Conservation (phyloP, 306 rosid genomes). For the Prinsepia uniflora region DNA sequence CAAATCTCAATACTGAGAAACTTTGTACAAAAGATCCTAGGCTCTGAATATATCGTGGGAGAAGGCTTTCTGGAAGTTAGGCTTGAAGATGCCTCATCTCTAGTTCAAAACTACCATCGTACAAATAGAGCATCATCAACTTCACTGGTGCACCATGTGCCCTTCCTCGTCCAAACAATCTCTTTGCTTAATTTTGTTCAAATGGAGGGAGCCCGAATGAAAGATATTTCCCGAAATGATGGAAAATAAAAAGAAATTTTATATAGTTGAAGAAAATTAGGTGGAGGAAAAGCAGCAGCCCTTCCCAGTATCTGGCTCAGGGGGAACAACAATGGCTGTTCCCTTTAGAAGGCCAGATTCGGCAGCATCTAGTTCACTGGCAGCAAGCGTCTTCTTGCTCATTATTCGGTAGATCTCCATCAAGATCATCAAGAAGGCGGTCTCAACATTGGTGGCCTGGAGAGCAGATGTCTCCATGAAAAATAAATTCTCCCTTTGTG, state of each 20-base stretch:
- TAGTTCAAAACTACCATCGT: too few relatives aligned
- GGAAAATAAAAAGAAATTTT: neutral
- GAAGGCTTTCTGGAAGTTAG: neutral
- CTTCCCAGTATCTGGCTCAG: constrained; percentile 37
- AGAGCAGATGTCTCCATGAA: constrained; percentile 96
- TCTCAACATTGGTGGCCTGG: constrained; percentile 82
- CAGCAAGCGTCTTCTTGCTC: constrained; percentile 59
- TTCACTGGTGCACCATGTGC: too few relatives aligned
- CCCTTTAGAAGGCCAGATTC: constrained; percentile 57
- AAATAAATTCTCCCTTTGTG: constrained; percentile 85
- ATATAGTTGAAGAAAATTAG: constrained; percentile 8
- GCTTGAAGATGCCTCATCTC: neutral
- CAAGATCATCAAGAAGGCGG: constrained; percentile 69
- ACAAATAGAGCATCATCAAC: too few relatives aligned
- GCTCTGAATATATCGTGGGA: constrained; percentile 19
- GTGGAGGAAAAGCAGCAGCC: constrained; percentile 66
- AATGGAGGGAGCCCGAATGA: neutral
- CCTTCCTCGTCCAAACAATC: too few relatives aligned
- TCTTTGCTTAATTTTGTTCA: neutral
- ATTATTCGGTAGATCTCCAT: constrained; percentile 66
- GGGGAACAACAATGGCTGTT: constrained; percentile 65
- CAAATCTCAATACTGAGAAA: constrained; percentile 6
- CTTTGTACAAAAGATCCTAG: constrained; percentile 35
- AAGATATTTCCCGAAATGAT: constrained; percentile 11
- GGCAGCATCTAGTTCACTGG: constrained; percentile 32